phyloP scores from a whole-genome alignment of 2,329 filamentous ascomycete species.

The Fusarium tuaranense region DNA sequence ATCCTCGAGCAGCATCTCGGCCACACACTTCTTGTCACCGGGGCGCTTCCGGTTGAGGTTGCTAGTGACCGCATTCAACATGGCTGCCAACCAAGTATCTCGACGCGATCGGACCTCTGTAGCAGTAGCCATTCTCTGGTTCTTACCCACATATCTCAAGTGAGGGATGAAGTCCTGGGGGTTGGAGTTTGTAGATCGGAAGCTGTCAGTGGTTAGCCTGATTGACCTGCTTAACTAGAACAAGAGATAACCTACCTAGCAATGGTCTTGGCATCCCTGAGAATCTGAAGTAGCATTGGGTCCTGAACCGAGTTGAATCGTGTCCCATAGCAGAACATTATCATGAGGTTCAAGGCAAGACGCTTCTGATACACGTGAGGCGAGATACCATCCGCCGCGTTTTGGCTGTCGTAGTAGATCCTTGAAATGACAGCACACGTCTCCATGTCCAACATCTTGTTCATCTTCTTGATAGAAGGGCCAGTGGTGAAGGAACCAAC shows the following conservation, averaged over 20 bases:
- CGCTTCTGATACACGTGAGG: neutral
- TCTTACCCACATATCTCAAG: neutral
- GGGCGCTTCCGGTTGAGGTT: neutral
- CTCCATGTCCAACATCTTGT: neutral
- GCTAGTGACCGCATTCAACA: neutral
- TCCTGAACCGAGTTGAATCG: neutral
- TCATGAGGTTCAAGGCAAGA: neutral
- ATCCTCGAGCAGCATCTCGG: neutral
- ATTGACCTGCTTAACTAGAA: too few species aligned
- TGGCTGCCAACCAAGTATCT: neutral
- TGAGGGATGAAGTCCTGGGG: neutral
- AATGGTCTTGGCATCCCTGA: neutral
- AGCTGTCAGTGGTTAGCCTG: neutral
- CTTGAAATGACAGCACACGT: neutral
- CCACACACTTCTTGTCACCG: neutral
- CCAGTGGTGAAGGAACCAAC: neutral
- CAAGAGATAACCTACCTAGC: neutral
- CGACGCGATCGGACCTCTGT: neutral
- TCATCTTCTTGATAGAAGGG: neutral
- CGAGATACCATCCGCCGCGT: neutral
- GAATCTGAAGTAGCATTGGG: neutral
- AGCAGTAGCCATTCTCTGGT: neutral
- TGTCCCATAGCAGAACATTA: neutral
- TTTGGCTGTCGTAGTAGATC: neutral
- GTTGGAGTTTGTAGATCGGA: neutral